Percentiles rank a stretch among this genome's conserved stretches.
Conservation (phyloP, 441 rosid genomes). For the Adansonia grandidieri region DNA sequence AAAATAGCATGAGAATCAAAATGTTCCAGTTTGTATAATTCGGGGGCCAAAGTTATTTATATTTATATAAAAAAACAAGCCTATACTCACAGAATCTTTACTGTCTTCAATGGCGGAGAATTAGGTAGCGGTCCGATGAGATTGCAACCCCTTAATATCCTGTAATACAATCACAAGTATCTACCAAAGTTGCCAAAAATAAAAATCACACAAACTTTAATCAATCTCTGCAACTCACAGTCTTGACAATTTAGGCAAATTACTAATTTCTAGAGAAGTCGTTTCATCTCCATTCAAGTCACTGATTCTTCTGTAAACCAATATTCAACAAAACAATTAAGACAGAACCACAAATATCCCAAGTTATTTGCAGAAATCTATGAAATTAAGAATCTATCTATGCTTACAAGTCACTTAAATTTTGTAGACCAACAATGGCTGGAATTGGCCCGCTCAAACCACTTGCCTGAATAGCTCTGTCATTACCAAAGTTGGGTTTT, state of each 20-base stretch:
- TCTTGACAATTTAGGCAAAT: conserved; percentile 26
- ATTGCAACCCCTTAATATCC: conserved; percentile 64
- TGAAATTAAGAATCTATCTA: neutral
- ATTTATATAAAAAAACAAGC: neutral
- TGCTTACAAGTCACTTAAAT: conserved; percentile 48
- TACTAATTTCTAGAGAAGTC: conserved; percentile 40
- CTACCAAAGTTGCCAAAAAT: too few species aligned
- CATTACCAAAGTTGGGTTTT: neutral
- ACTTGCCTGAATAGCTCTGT: conserved; percentile 58
- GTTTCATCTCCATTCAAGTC: conserved; percentile 52
- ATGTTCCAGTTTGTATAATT: neutral
- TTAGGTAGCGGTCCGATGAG: conserved; percentile 47
- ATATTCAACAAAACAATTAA: neutral
- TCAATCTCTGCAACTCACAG: conserved; percentile 40
- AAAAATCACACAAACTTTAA: too few species aligned
- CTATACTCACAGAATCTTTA: conserved; percentile 47
- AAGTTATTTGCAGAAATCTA: neutral
- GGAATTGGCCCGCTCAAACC: conserved; percentile 73
- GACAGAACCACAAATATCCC: neutral
- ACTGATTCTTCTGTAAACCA: conserved; percentile 57
- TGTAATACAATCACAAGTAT: conserved; percentile 21
- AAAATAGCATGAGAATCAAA: neutral
- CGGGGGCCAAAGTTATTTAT: neutral
- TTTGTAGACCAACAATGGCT: conserved; percentile 34
- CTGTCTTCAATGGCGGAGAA: conserved; percentile 32